phyloP scores from a whole-genome alignment of 2,329 filamentous ascomycete genomes.

The Microascus cirrosus region DNA sequence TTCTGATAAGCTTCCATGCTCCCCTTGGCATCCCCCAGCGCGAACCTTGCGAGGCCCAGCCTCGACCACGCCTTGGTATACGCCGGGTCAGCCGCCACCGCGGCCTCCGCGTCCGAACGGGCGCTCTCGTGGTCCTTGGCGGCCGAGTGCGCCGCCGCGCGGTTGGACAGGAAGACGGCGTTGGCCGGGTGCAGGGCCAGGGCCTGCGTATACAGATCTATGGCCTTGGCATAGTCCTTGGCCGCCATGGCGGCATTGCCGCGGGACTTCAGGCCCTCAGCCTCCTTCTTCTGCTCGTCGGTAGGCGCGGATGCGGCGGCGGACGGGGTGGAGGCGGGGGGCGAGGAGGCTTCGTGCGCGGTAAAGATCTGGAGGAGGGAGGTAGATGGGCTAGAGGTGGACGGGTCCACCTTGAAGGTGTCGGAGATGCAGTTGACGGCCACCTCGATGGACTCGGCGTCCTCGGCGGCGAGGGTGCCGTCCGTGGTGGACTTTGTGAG shows the following conservation, averaged over 20 bases:
- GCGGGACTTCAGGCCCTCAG: slow-evolving; percentile 77
- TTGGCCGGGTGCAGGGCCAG: slow-evolving; percentile 73
- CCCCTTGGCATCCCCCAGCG: slow-evolving; percentile 79
- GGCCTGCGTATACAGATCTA: slow-evolving; percentile 81
- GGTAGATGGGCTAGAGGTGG: slow-evolving; percentile 63
- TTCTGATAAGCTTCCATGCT: slow-evolving; percentile 90
- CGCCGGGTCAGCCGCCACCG: slow-evolving; percentile 74
- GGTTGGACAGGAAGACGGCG: slow-evolving; percentile 95
- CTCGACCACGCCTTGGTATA: slow-evolving; percentile 98
- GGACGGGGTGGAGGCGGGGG: slow-evolving; percentile 21
- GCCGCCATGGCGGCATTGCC: slow-evolving; percentile 92
- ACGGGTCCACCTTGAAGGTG: slow-evolving; percentile 88
- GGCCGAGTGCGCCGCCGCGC: slow-evolving; percentile 84
- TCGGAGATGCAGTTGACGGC: slow-evolving; percentile 91
- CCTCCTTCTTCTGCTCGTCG: slow-evolving; percentile 61
- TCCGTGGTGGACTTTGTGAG: slow-evolving; percentile 74
- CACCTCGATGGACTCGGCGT: slow-evolving; percentile 88
- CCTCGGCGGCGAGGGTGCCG: slow-evolving; percentile 77
- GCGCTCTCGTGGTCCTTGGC: slow-evolving; percentile 76
- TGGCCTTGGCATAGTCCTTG: slow-evolving; percentile 77
- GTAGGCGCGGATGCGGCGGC: slow-evolving; percentile 22
- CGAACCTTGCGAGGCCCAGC: slow-evolving; percentile 82
- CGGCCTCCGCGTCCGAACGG: slow-evolving; percentile 79
- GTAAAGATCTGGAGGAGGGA: slow-evolving; percentile 85
- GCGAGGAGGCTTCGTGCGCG: slow-evolving; percentile 80